Evolutionary conservation across 2,329 filamentous ascomycete species (phyloP), one percentile per base, ranked within the genome.

Genomic region (Nemania sp.): DNA sequence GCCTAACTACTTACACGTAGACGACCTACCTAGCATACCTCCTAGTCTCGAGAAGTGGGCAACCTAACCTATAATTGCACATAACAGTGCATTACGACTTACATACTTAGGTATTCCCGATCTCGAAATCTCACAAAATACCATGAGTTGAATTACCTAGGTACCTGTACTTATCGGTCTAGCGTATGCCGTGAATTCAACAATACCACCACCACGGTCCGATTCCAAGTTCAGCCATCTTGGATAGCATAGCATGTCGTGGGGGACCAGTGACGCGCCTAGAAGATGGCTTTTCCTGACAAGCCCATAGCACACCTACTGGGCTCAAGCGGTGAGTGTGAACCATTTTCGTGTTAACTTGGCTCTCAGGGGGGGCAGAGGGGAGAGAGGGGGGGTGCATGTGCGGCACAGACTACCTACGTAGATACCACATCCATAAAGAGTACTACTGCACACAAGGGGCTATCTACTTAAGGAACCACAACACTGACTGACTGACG

Each of bases 311-410:
- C 87, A 47, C 85, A 88, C 74, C 80, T 90, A 8, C 79, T 87
- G 63, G 88, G 87, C 69, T 87, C 88, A 18, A 89, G 86, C 76
- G 87, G 88, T 88, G 75, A 74, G 80, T 35, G 32, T 8, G 79
- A 49, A 43, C 22, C 51, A 20, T 43, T 35, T 60, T 29, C 51
- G n/a, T 41, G 22, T 29, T 45, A 29, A 29, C 24, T 32, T 10
- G 35, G 45, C 18, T 47, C 18, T 47, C 45, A 20, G n/a, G 26
- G 26, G 49, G 32, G 32, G 6, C 32, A 35, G 32, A 35, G 32
- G 32, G 11, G 32, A 2, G 24, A 20, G 51, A 35, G 32, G 5
- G 24, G 26, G 51, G 38, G 35, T 35, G 15, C 27, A 43, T 29
- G 20, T 18, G 15, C 38, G 11, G 38, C 38, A 41, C 38, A 41